These are phyloP conservation scores for Nemophila menziesii DNA, from an alignment of 257 asterid genomes.

Conservation along the genomic window DNA sequence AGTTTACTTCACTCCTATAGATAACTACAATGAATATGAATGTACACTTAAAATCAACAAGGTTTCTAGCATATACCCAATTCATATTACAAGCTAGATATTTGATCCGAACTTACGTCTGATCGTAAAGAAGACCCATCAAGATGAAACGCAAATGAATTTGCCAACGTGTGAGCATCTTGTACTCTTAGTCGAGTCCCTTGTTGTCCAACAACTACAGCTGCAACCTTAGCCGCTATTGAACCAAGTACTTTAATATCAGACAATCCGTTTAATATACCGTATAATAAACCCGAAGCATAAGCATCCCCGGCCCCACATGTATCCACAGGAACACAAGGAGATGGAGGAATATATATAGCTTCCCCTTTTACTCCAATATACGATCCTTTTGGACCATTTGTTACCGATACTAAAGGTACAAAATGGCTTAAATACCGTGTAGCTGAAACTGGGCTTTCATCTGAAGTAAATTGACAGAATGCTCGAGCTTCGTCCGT, in stretches of 20 bases:
- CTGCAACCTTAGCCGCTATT: conserved; percentile 86
- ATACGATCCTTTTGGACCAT: conserved; percentile 86
- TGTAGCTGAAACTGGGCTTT: conserved; percentile 68
- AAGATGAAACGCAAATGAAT: conserved; percentile 38
- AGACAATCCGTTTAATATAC: conserved; percentile 49
- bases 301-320: conserved; percentile 99
- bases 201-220: conserved; percentile 83
- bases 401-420: conserved; percentile 90
- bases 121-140: conserved; percentile 42
- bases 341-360: conserved; percentile 79
- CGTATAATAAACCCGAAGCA: conserved; percentile 86
- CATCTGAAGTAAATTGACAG: conserved; percentile 61
- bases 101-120: conserved; percentile 68
- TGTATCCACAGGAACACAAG: conserved; percentile 69
- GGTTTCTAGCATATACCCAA: not conserved
- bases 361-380: conserved; percentile 91
- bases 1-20: not conserved
- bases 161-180: conserved; percentile 56
- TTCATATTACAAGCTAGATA: conserved; percentile 51
- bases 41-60: conserved; percentile 4
- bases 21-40: conserved; percentile 18
- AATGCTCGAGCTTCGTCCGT: conserved; percentile 78
- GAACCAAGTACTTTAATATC: conserved; percentile 72
- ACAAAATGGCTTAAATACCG: conserved; percentile 93
- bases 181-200: conserved; percentile 81